These are phyloP conservation scores for Neoascochyta sp. DNA, from an alignment of 2,329 filamentous ascomycete genomes.

Conservation along the genomic window DNA sequence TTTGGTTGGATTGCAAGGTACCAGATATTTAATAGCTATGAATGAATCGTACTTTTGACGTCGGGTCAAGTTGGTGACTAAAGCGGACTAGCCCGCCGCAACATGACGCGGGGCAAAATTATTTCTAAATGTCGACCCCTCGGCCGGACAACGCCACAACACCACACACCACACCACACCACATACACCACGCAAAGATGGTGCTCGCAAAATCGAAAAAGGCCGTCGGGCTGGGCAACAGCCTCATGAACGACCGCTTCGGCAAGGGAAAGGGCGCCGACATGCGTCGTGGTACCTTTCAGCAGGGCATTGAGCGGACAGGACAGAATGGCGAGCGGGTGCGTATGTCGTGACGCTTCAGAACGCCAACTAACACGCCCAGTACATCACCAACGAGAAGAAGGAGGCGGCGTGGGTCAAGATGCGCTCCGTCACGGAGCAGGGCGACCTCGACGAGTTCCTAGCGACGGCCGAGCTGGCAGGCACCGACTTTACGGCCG, in stretches of 20 bases:
- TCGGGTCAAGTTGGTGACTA: too few relatives aligned
- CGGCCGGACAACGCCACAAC: too few relatives aligned
- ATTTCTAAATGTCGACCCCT: too few relatives aligned
- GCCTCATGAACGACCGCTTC: conserved; percentile 98
- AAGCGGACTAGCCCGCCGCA: too few relatives aligned
- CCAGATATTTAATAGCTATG: too few relatives aligned
- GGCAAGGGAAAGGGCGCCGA: conserved; percentile 85
- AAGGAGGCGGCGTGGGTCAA: conserved; percentile 97
- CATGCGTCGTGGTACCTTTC: conserved; percentile 67
- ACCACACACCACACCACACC: conserved; percentile 12
- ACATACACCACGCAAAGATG: conserved; percentile 49
- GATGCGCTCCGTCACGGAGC: conserved; percentile 98
- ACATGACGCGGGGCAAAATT: too few relatives aligned
- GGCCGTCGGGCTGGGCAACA: conserved; percentile 89
- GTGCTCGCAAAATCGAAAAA: conserved; percentile 91
- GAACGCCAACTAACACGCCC: conserved; percentile 24
- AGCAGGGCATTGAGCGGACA: conserved; percentile 64
- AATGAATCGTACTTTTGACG: too few relatives aligned
- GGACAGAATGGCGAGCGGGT: conserved; percentile 74
- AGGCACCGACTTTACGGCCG: conserved; percentile 97
- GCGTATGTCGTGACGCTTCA: conserved; percentile 10
- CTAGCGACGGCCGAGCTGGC: conserved; percentile 91
- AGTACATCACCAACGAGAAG: conserved; percentile 87
- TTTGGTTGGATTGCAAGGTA: too few relatives aligned
- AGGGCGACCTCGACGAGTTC: conserved; percentile 94